phyloP scores from a whole-genome alignment of 345 rosid genomes.

The Excoecaria agallocha region DNA sequence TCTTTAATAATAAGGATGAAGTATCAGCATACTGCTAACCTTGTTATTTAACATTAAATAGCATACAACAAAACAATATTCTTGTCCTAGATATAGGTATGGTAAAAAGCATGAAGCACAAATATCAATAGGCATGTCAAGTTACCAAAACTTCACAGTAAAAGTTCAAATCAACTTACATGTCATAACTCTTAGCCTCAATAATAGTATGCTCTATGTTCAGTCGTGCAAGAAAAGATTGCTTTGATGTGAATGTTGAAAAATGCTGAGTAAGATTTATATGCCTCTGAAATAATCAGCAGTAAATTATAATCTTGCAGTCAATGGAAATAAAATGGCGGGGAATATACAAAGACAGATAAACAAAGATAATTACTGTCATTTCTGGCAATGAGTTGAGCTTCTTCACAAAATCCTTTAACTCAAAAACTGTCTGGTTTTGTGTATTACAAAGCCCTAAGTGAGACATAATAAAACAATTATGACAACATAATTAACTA shows the following conservation, averaged over 20 bases:
- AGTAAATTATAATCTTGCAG: conserved; percentile 14
- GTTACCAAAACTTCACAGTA: not conserved
- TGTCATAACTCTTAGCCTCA: conserved; percentile 90
- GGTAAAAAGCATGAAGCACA: not conserved
- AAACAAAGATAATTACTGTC: conserved; percentile 51
- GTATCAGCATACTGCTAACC: not conserved
- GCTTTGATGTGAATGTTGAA: conserved; percentile 84
- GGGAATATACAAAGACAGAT: conserved; percentile 12
- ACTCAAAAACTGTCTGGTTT: conserved; percentile 87
- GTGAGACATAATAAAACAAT: conserved; percentile 9
- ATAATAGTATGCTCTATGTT: conserved; percentile 97
- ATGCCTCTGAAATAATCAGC: conserved; percentile 69
- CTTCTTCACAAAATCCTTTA: conserved; percentile 93
- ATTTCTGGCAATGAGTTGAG: conserved; percentile 96
- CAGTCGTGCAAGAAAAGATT: conserved; percentile 81
- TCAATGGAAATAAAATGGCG: conserved; percentile 2
- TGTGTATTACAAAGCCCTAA: conserved; percentile 34
- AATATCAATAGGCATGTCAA: too few species aligned
- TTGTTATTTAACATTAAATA: not conserved
- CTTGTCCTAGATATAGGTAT: not conserved
- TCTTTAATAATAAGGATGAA: not conserved
- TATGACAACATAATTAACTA: not conserved
- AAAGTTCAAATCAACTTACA: conserved; percentile 45
- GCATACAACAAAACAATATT: not conserved
- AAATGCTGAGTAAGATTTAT: conserved; percentile 96